Base-by-base conservation (phyloP, 768 basidiomycete species). In the Boletus fagicola region DNA sequence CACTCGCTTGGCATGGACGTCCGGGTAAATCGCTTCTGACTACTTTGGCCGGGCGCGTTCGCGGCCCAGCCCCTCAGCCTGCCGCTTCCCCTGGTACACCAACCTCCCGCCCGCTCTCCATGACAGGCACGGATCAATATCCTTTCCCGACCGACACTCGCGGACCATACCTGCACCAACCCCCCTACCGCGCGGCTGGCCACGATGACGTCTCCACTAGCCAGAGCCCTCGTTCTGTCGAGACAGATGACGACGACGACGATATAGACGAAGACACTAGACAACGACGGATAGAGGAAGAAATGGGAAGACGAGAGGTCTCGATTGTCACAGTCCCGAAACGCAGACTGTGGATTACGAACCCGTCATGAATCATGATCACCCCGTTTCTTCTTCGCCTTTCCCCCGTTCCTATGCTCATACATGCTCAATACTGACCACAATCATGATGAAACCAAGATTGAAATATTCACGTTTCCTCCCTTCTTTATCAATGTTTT, bases 301-400 rank as follows among this genome's bases (percentile, higher is more conserved):
- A 92, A 71, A 89, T 93, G 81, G 83, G 78, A 39, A 78, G 90
- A 62, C 81, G 91, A 49, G 89, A 92, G 61, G 89, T 92, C 31
- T 88, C 87, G n/a, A 90, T 92, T 65, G 82, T 92, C 59, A 79
- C 84, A 43, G 81, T 85, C 13, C 91, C 91, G 20, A 86, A 83
- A 68, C 87, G 89, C 62, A 84, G 81, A 65, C 73, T 93, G 54
- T 84, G 84, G 78, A 80, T 92, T 48, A 80, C 83, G 51, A 93
- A 93, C 71, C 88, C 87, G 15, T 75, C 76, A 66, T 77, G 65
- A 72, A 13, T 75, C 76, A 66, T 77, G 65, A 72, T 61, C 50
- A 24, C 33, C 22, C 46, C 48, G 31, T 60, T 31, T 35, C n/a
- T 22, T 24, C 33, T 49, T 15, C 26, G 10, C 46, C 38, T 45